These are phyloP conservation scores for Syzygium grande DNA, from an alignment of 345 rosid species.

Conservation along the genomic window DNA sequence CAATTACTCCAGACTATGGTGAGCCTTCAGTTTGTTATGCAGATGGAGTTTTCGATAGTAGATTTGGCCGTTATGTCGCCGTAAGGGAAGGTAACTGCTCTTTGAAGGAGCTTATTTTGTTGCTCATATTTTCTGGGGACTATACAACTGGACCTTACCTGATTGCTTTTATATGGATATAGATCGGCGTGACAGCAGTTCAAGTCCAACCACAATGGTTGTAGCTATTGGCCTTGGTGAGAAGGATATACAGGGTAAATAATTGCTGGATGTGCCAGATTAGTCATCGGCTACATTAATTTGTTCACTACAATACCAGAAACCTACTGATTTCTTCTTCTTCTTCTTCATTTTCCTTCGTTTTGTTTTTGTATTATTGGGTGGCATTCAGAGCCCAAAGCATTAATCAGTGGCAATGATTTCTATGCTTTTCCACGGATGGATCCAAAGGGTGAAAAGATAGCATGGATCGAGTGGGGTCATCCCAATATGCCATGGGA, in stretches of 20 bases:
- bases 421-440: constrained; percentile 93
- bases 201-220: constrained; percentile 54
- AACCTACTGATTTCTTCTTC: not conserved
- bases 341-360: not conserved
- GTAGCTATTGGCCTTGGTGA: constrained; percentile 37
- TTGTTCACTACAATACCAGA: not conserved
- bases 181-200: constrained; percentile 63
- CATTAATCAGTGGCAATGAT: constrained; percentile 67
- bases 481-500: constrained; percentile 99
- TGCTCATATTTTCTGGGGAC: not conserved
- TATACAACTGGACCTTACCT: not conserved
- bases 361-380: not conserved
- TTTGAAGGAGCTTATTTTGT: not conserved
- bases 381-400: constrained; percentile 54
- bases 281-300: not conserved
- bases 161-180: constrained; percentile 1
- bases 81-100: constrained; percentile 69
- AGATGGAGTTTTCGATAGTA: constrained; percentile 81
- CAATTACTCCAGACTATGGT: constrained; percentile 78
- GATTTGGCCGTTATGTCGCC: constrained; percentile 53
- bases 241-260: constrained; percentile 45
- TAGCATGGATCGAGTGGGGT: constrained; percentile 93
- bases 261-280: not conserved
- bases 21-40: constrained; percentile 60
- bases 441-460: constrained; percentile 59